A percentile compares a stretch with the other conserved stretches of the same genome.
These are phyloP conservation scores for Echeveria elegans DNA, from an alignment of 164 flowering plant genomes.

Conservation along the genomic window DNA sequence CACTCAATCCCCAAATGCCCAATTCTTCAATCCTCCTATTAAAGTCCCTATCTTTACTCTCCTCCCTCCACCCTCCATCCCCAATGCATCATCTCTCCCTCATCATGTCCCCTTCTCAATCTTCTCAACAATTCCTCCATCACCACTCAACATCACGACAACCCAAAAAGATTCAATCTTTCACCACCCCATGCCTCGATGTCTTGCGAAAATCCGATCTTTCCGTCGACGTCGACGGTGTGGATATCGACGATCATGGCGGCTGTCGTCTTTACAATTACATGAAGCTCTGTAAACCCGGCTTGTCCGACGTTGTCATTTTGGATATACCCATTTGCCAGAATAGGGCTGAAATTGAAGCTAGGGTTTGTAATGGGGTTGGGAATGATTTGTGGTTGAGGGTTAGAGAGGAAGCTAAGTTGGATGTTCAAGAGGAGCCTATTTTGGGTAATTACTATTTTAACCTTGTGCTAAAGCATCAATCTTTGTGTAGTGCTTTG, in stretches of 20 bases:
- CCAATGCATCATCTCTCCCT: not conserved
- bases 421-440: constrained; percentile 45
- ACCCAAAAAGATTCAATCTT: constrained; percentile 3
- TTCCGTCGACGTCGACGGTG: constrained; percentile 16
- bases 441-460: constrained; percentile 44
- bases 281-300: constrained; percentile 24
- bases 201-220: constrained; percentile 16
- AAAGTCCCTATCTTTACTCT: constrained; percentile 7
- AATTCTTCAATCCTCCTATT: not conserved
- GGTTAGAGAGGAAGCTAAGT: constrained; percentile 43
- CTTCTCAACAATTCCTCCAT: not conserved
- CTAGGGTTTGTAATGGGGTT: constrained; percentile 1
- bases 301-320: constrained; percentile 25
- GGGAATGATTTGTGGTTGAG: constrained; percentile 31
- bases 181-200: constrained; percentile 48
- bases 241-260: constrained; percentile 26
- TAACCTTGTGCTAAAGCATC: constrained; percentile 34
- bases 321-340: constrained; percentile 25
- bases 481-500: constrained; percentile 39
- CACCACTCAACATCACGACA: too few relatives aligned
- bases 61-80: not conserved
- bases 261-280: constrained; percentile 14
- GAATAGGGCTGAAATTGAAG: constrained; percentile 3
- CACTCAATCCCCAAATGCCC: constrained; percentile 2
- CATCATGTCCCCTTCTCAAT: not conserved